A percentile compares a stretch with the other conserved stretches of the same genome.
Evolutionary conservation across 805 yeast species (phyloP).

Genomic region (Schwanniomyces yamadae): DNA sequence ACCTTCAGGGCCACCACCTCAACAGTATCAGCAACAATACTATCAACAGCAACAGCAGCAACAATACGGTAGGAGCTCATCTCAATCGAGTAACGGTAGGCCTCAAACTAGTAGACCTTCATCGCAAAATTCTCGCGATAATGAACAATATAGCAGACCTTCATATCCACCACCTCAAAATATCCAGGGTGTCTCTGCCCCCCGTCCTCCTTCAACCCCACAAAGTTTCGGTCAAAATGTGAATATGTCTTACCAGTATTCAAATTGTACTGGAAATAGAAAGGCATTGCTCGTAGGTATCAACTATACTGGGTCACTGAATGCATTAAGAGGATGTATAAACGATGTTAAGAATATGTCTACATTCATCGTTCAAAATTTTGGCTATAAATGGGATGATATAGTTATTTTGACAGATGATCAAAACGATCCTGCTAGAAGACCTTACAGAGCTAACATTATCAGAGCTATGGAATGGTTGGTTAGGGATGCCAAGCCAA

Average conservation of each 20-base stretch:
- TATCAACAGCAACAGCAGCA: conserved; percentile 4
- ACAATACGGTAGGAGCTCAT: background rate
- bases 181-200: conserved; percentile 13
- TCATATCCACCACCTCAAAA: conserved; percentile 3
- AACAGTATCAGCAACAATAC: conserved; percentile 7
- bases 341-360: conserved; percentile 41
- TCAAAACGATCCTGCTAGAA: conserved; percentile 27
- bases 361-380: conserved; percentile 25
- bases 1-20: conserved; percentile 21
- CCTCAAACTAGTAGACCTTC: conserved; percentile 3
- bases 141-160: conserved; percentile 3
- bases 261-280: conserved; percentile 36
- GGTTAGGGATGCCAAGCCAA: conserved; percentile 36
- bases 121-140: background rate
- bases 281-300: conserved; percentile 38
- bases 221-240: conserved; percentile 37
- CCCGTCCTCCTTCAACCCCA: conserved; percentile 31
- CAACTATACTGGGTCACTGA: conserved; percentile 31
- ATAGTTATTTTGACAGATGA: conserved; percentile 41
- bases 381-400: conserved; percentile 36
- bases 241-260: conserved; percentile 37
- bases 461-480: conserved; percentile 41
- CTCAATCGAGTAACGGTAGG: background rate
- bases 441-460: conserved; percentile 35
- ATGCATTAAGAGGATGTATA: conserved; percentile 36